Evolutionary conservation across 768 basidiomycete species (phyloP), one percentile per base, ranked within the genome.

Genomic region (Naganishia onofrii): DNA sequence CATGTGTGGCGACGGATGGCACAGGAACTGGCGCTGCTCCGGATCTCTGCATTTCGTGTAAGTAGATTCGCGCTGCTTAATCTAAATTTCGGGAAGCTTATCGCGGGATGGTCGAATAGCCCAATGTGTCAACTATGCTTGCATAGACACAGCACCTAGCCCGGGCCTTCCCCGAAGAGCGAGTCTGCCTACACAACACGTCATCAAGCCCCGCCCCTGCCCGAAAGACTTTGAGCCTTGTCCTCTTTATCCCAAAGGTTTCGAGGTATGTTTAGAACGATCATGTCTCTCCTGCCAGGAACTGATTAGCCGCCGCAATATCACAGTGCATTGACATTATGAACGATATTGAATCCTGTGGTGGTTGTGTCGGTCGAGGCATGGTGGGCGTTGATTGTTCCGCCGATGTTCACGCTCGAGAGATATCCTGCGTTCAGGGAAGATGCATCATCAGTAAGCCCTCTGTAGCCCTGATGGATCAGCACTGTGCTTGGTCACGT

Each of bases 331-430:
- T 67, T 23, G 66, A 67, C 52, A 28, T 54, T 21, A 17, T 58
- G 34, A 67, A 67, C 52, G 66, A 54, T 28, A 52, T 67, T 15
- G 66, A 67, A 32, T 52, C 66, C n/a, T 67, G 66, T 23, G 66
- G 66, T 13, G 66, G 66, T 26, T 67, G 66, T 23, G 66, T 67
- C 31, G 66, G 66, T 23, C 48, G 32, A 26, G 29, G 52, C 29
- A 53, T 67, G 66, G 48, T 38, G 3, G 66, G 66, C 1, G 21
- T 32, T 8, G 66, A 67, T 38, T 67, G 66, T n/a, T 52, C 66
- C 9, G 66, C 46, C 15, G 57, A 58, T 13, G 57, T 58, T 26
- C 57, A 58, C n/a, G 57, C 36, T 38, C n/a, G n/a, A 12, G 57
- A 34, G 32, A 36, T 58, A 15, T 58, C 57, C 21, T 58, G 57